Evolutionary conservation across 306 rosid genomes (phyloP).

Genomic region (Luffa aegyptiaca): DNA sequence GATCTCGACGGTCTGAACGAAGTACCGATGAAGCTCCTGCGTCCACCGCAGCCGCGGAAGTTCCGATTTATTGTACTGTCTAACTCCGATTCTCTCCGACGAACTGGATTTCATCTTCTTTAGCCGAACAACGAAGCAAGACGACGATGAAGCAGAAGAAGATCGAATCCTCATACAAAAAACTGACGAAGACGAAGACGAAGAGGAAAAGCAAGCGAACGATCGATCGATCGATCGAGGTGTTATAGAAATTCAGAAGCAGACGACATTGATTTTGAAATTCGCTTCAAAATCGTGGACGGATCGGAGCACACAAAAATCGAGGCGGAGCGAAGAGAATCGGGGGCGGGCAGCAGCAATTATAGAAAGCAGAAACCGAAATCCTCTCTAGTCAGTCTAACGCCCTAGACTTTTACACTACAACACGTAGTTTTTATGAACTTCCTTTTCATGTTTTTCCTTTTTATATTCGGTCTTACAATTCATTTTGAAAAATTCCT

Average conservation of each 20-base stretch:
- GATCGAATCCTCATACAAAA: neutral
- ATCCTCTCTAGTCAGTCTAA: neutral
- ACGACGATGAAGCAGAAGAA: neutral
- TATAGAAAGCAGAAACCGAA: neutral
- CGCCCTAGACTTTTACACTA: neutral
- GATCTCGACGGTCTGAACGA: conserved; percentile 25
- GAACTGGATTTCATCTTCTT: neutral
- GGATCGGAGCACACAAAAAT: neutral
- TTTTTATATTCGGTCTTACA: neutral
- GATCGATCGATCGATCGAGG: neutral
- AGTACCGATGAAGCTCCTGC: conserved; percentile 28
- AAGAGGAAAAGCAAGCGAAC: too few species aligned
- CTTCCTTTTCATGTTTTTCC: neutral
- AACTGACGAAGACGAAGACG: neutral
- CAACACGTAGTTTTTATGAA: neutral
- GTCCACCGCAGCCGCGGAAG: conserved; percentile 40
- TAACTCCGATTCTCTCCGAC: conserved; percentile 17
- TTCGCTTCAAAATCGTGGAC: neutral
- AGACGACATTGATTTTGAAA: neutral
- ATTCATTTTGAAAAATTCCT: neutral
- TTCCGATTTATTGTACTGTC: conserved; percentile 34
- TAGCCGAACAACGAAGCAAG: neutral
- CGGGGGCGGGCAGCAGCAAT: neutral
- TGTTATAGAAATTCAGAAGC: neutral
- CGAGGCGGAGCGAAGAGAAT: neutral